Evolutionary conservation across 1,284 basidiomycete genomes (phyloP).

Genomic region (Meira nashicola): DNA sequence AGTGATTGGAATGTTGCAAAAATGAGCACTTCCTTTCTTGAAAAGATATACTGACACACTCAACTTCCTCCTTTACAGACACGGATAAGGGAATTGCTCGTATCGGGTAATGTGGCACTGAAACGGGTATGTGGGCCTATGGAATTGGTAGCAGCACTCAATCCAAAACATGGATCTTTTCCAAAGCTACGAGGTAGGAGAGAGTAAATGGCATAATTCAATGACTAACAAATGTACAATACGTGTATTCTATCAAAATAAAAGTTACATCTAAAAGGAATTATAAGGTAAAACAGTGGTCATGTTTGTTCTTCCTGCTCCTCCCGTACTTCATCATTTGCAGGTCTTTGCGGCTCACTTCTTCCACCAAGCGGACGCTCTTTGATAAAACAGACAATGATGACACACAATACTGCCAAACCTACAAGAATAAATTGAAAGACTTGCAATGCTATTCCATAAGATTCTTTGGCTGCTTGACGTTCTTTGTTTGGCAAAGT

Average conservation of each 20-base stretch:
- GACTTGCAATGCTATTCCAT: neutral
- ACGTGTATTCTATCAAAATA: no score
- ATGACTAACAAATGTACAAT: no score
- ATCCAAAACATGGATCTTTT: slow-evolving; percentile 3
- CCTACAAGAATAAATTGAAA: neutral
- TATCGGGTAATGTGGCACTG: neutral
- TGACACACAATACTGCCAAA: neutral
- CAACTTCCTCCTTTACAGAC: neutral
- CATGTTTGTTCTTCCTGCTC: neutral
- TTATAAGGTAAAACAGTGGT: neutral
- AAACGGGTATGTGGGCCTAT: slow-evolving; percentile 11
- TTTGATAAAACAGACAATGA: slow-evolving; percentile 2
- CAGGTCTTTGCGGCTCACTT: no score
- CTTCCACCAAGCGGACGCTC: neutral
- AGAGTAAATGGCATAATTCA: neutral
- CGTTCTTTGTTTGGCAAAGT: neutral
- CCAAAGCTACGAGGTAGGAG: slow-evolving; percentile 1
- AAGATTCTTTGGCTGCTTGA: slow-evolving; percentile 1
- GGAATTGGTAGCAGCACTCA: slow-evolving; percentile 4
- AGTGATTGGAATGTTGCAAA: no score
- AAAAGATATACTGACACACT: neutral
- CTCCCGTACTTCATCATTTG: no score
- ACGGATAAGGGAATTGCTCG: slow-evolving; percentile 3
- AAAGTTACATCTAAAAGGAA: neutral
- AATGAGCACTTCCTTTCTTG: neutral